phyloP scores from a whole-genome alignment of 1,139 yeast genomes.

The Meyerozyma carpophila region DNA sequence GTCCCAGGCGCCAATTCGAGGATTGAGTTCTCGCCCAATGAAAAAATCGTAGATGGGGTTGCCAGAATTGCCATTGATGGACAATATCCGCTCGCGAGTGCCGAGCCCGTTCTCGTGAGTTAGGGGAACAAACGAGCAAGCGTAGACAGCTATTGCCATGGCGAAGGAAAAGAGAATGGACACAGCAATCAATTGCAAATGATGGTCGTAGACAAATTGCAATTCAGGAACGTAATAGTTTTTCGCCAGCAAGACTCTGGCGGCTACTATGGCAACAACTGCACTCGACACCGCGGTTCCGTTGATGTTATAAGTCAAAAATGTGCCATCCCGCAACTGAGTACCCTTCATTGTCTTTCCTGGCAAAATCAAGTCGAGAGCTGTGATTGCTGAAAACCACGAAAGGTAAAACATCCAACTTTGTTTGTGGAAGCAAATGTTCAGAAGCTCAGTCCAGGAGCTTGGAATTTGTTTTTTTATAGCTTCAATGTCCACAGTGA shows the following conservation, averaged over 20 bases:
- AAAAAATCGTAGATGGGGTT: conserved; percentile 84
- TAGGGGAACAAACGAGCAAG: conserved; percentile 60
- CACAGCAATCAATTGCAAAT: conserved; percentile 58
- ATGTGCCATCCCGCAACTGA: conserved; percentile 67
- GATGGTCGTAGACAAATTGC: conserved; percentile 64
- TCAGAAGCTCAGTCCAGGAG: conserved; percentile 19
- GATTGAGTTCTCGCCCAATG: conserved; percentile 93
- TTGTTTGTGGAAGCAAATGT: conserved; percentile 27
- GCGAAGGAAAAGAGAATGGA: conserved; percentile 59
- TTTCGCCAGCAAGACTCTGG: conserved; percentile 45
- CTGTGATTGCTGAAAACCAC: conserved; percentile 69
- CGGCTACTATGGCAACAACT: conserved; percentile 40
- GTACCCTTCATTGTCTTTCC: conserved; percentile 68
- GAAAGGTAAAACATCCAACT: conserved; percentile 60
- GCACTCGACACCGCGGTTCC: conserved; percentile 57
- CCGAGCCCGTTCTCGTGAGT: conserved; percentile 44
- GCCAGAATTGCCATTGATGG: conserved; percentile 83
- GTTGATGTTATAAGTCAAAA: conserved; percentile 71
- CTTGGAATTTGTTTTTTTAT: conserved; percentile 26
- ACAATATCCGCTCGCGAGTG: conserved; percentile 65
- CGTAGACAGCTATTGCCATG: conserved; percentile 61
- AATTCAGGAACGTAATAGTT: conserved; percentile 70
- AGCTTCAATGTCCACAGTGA: conserved; percentile 25
- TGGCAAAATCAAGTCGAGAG: conserved; percentile 66
- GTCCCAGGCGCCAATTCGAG: conserved; percentile 81